A percentile compares a stretch with the other conserved stretches of the same genome.
These are phyloP conservation scores for Coemansia sp. DNA, from an alignment of 192 early-diverging fungal species.

Conservation along the genomic window DNA sequence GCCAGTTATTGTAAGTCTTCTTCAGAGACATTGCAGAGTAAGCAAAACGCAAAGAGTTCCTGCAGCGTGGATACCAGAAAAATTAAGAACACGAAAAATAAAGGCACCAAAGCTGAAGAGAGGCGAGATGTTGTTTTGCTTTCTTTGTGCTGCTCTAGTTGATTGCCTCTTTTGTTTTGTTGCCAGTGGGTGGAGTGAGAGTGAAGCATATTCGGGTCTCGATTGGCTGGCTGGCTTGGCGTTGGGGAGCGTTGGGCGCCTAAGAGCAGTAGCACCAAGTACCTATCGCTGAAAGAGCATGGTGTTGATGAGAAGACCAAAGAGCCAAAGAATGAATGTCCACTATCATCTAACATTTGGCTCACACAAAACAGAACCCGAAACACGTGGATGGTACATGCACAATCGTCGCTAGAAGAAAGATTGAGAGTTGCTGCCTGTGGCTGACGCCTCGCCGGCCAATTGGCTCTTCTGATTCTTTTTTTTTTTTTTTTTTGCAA, in stretches of 20 bases:
- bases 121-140: background rate
- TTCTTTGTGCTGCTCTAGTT: background rate
- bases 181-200: background rate
- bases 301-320: background rate
- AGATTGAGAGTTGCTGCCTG: background rate
- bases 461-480: background rate
- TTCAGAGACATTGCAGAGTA: conserved; percentile 20
- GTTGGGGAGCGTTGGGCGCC: no score
- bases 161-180: background rate
- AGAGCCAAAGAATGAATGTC: background rate
- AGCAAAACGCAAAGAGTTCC: background rate
- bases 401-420: background rate
- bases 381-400: background rate
- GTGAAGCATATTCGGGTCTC: background rate
- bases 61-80: background rate
- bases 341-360: background rate
- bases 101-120: no score
- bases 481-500: background rate
- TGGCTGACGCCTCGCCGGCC: background rate
- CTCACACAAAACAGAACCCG: background rate
- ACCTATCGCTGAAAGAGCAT: no score
- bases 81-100: no score
- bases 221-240: background rate
- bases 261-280: no score
- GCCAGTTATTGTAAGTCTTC: conserved; percentile 43